These are phyloP conservation scores for Fusarium virguliforme DNA, from an alignment of 2,329 filamentous ascomycete genomes.

Conservation along the genomic window DNA sequence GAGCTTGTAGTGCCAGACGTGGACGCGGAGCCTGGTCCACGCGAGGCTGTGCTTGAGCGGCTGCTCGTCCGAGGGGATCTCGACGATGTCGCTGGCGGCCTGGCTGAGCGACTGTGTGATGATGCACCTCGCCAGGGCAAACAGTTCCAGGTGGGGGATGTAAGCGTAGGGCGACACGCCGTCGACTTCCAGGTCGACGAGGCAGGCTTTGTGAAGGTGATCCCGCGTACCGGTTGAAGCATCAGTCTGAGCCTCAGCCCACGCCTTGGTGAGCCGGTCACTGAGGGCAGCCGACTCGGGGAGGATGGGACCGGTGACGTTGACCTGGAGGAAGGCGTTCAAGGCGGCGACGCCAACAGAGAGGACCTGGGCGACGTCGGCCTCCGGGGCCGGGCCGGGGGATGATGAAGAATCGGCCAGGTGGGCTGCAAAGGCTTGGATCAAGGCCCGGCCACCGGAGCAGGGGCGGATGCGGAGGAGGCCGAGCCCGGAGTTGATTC, in stretches of 20 bases:
- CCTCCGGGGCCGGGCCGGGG: constrained; percentile 8
- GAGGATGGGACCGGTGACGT: constrained; percentile 90
- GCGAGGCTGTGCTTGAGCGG: constrained; percentile 64
- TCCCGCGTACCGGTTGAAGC: constrained; percentile 50
- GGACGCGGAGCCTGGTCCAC: constrained; percentile 80
- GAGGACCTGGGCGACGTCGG: constrained; percentile 40
- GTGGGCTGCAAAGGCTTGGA: constrained; percentile 40
- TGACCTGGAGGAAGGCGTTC: constrained; percentile 86
- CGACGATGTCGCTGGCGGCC: constrained; percentile 47
- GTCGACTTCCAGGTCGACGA: constrained; percentile 82
- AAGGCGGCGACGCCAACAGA: constrained; percentile 63
- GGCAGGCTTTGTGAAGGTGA: constrained; percentile 69
- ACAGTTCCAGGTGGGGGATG: constrained; percentile 87
- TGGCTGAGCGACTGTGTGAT: constrained; percentile 55
- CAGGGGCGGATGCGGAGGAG: constrained; percentile 43
- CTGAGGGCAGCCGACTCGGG: constrained; percentile 53
- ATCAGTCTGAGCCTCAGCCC: constrained; percentile 42
- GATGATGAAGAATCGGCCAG: constrained; percentile 26
- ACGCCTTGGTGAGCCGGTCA: constrained; percentile 60
- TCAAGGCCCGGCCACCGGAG: constrained; percentile 44
- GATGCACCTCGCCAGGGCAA: constrained; percentile 77
- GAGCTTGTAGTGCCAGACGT: constrained; percentile 78
- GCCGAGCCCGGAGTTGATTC: constrained; percentile 39
- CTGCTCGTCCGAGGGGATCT: constrained; percentile 47
- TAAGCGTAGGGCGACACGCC: constrained; percentile 89